Evolutionary conservation across 371 early-diverging fungal species (phyloP).

Genomic region (Basidiobolus meristosporus): DNA sequence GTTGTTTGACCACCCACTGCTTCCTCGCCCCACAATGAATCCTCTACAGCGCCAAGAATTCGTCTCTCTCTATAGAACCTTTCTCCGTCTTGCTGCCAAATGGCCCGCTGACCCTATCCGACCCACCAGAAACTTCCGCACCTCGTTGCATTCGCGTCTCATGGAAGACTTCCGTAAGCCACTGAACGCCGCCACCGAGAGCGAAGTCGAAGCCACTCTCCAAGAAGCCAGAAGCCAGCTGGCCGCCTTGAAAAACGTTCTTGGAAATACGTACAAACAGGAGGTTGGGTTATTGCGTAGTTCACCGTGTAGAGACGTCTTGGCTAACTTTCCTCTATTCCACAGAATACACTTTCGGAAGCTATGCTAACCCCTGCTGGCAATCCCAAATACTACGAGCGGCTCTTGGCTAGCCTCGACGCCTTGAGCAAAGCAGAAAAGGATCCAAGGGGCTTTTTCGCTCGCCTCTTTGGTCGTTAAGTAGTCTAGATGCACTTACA

Average conservation of each 20-base stretch:
- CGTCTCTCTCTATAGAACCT: not conserved
- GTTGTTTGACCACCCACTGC: too few species aligned
- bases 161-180: too few species aligned
- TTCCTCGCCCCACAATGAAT: too few species aligned
- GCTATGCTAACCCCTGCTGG: not conserved
- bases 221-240: too few species aligned
- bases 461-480: not conserved
- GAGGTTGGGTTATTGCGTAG: too few species aligned
- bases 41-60: too few species aligned
- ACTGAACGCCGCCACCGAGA: too few species aligned
- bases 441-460: not conserved
- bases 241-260: not conserved
- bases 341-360: not conserved
- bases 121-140: not conserved
- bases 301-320: too few species aligned
- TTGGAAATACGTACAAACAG: not conserved
- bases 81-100: not conserved
- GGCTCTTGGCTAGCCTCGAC: not conserved
- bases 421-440: not conserved
- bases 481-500: not conserved
- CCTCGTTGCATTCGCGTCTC: too few species aligned
- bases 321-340: too few species aligned
- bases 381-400: not conserved
- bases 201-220: too few species aligned
- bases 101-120: not conserved